Evolutionary conservation across 1,139 yeast genomes (phyloP), one percentile per base, ranked within the genome.

Genomic region (Saccharomycopsis hybrid): DNA sequence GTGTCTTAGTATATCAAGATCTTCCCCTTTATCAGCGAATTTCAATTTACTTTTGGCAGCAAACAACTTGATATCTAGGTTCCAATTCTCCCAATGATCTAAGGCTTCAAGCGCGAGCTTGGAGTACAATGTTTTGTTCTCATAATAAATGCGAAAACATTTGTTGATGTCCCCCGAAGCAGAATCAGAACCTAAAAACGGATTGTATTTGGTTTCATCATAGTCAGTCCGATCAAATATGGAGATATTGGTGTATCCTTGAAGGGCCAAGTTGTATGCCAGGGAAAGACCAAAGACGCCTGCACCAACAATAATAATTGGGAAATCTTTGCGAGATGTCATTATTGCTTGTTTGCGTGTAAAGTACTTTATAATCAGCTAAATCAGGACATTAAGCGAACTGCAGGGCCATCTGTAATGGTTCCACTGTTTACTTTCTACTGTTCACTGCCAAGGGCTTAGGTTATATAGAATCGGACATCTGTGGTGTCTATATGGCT

Each of bases 201-300:
- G 59, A 3, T 59, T 53, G 49, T 62, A 68, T 18, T 61, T 55
- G 45, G 61, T 51, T 3, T 54, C 33, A 28, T 63, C 60, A 9
- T 69, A 63, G 44, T 65, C 66, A 27, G 62, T 50, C 44, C 68
- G 59, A 48, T 71, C 75, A 54, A 62, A 63, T 2, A 70, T 58
- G 2, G 66, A 62, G 48, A 71, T 59, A 43, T 66, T 52, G 5
- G 42, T 27, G 42, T 57, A 63, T 0, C 67, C 68, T n/a, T 48
- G 52, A 42, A 58, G 52, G 3, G 67, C 63, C 25, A 74, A 59
- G 32, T 69, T 60, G 13, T 64, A 61, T 2, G 76, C 74, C 4
- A 72, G 63, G n/a, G 77, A 71, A 28, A 73, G 62, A 1, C 78
- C 78, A 63, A 72, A 73, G 5, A 70, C 73, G 28, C 77, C 77